Percentiles rank a stretch among this genome's conserved stretches.
phyloP scores from a whole-genome alignment of 257 asterid species.

The Solanum rostratum region DNA sequence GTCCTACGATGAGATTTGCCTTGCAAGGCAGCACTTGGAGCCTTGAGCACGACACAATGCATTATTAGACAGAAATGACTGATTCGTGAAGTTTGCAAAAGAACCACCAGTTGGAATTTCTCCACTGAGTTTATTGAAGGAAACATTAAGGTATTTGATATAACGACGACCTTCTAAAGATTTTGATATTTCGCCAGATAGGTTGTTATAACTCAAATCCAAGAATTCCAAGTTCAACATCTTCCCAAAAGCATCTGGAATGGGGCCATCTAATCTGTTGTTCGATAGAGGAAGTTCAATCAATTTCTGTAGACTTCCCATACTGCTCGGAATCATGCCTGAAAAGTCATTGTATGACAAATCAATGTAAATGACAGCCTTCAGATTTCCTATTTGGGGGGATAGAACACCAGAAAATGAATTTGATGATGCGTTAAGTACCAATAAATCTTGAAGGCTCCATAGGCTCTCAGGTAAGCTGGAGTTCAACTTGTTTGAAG shows the following conservation, averaged over 20 bases:
- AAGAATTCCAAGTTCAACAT: not conserved
- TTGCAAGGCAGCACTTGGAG: constrained; percentile 2
- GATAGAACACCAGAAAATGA: constrained; percentile 6
- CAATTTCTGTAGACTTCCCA: not conserved
- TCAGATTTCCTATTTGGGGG: constrained; percentile 2
- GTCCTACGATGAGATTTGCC: not conserved
- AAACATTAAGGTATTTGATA: not conserved
- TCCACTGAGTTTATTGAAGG: constrained; percentile 7
- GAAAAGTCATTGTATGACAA: constrained; percentile 10
- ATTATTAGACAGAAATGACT: constrained; percentile 6
- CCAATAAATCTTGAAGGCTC: constrained; percentile 7
- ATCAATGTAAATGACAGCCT: not conserved
- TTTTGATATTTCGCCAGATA: constrained; percentile 8
- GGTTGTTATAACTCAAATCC: constrained; percentile 5
- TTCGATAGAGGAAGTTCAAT: not conserved
- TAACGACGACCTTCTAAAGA: not conserved
- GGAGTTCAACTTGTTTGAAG: constrained; percentile 7
- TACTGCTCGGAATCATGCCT: constrained; percentile 2
- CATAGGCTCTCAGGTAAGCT: not conserved
- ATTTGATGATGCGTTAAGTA: constrained; percentile 3
- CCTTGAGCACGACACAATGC: constrained; percentile 7
- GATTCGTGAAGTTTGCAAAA: constrained; percentile 3
- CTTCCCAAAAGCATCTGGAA: constrained; percentile 8
- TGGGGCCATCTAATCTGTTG: constrained; percentile 14
- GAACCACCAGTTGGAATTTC: constrained; percentile 14